These are phyloP conservation scores for Diplodia mutila DNA, from an alignment of 2,329 filamentous ascomycete species.

Conservation along the genomic window DNA sequence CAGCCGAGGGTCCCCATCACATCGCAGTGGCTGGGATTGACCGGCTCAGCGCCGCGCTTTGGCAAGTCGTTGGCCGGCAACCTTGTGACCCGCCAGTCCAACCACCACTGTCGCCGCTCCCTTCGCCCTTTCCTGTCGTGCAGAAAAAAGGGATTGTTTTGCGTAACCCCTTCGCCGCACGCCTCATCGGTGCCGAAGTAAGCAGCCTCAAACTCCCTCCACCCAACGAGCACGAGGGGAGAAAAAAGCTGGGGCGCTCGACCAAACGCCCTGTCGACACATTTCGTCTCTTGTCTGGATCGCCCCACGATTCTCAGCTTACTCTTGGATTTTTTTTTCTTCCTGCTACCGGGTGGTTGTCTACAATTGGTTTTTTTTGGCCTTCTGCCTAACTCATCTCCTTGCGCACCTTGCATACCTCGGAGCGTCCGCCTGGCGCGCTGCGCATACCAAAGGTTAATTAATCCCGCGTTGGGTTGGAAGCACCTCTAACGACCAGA, in stretches of 20 bases:
- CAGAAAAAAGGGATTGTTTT: conserved; percentile 8
- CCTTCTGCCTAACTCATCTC: neutral
- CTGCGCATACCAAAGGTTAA: conserved; percentile 8
- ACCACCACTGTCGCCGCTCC: conserved; percentile 10
- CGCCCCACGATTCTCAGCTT: conserved; percentile 15
- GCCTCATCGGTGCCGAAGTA: conserved; percentile 1
- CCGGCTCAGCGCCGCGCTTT: neutral
- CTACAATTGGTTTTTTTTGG: neutral
- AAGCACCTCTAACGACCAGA: conserved; percentile 8
- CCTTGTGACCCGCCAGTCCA: conserved; percentile 20
- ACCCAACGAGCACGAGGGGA: neutral
- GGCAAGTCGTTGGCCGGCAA: neutral
- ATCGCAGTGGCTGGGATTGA: conserved; percentile 4
- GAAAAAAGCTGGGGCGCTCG: conserved; percentile 8
- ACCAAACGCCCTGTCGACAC: conserved; percentile 19
- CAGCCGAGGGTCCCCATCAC: neutral
- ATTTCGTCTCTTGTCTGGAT: conserved; percentile 5
- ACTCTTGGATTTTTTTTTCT: neutral
- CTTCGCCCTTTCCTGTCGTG: neutral
- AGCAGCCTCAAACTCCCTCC: neutral
- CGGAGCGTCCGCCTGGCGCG: neutral
- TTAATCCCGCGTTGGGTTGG: conserved; percentile 17
- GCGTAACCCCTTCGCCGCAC: conserved; percentile 1
- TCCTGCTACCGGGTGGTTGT: neutral
- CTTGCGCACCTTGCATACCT: neutral